Conservation (phyloP, 345 rosid genomes). For the Crucihimalaya himalaica region DNA sequence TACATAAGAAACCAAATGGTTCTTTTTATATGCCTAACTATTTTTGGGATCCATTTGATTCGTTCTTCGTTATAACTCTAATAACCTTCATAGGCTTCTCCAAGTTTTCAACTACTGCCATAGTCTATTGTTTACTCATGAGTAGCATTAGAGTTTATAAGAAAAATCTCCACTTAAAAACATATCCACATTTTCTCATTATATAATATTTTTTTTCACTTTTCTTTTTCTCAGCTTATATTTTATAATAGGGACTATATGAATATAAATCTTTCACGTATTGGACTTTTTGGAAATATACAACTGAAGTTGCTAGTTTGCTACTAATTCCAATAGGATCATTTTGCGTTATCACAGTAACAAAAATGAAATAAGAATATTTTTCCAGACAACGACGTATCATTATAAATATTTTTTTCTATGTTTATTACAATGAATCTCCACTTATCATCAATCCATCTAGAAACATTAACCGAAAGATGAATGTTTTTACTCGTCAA, state of each 20-base stretch:
- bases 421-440: background rate
- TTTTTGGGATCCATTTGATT: background rate
- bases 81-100: background rate
- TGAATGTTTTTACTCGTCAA: background rate
- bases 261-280: background rate
- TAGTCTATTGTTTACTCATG: background rate
- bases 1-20: background rate
- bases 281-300: background rate
- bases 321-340: background rate
- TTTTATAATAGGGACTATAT: background rate
- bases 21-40: slow-evolving; percentile 24
- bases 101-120: background rate
- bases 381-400: background rate
- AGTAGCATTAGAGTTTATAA: background rate
- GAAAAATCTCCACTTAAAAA: too few relatives aligned
- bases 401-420: background rate
- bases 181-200: background rate
- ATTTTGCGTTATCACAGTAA: background rate
- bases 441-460: slow-evolving; percentile 11
- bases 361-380: background rate
- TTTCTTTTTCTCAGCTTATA: background rate
- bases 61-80: background rate
- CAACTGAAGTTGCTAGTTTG: background rate
- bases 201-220: too few relatives aligned
- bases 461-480: slow-evolving; percentile 29